Evolutionary conservation across 768 basidiomycete genomes (phyloP), one percentile per base, ranked within the genome.

Genomic region (Crassisporium funariophilum): DNA sequence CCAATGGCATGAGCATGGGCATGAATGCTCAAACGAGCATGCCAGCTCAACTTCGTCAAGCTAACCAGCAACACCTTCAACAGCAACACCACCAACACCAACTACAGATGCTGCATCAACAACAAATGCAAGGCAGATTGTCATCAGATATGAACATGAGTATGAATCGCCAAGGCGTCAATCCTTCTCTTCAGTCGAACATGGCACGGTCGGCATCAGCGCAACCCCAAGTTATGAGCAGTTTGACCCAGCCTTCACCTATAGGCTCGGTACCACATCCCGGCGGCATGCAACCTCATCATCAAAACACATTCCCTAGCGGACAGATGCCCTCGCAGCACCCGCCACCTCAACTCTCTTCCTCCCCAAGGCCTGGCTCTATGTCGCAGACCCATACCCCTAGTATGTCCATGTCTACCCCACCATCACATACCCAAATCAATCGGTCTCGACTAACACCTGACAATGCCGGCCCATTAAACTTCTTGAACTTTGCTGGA

Each of bases 181-280:
- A 68, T 57, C 63, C 69, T 12, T 68, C 67, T 8, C 70, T 77
- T 56, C 69, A 72, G 29, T 74, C 71, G 52, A 71, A 71, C 57
- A 51, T 68, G 53, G 59, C 66, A 9, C 74, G 82, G 35, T 58
- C 77, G 8, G 56, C 70, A 21, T 71, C 81, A 5, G 62, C 73
- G 7, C 70, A 69, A 52, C 60, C 72, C 23, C 76, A 71, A 55
- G 65, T 81, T 33, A 81, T 85, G 77, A 71, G 66, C 49, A 68
- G 69, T 47, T 60, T 78, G 10, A 48, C 65, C 11, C 74, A 72
- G 44, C 68, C 72, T 5, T 54, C 70, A 11, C 62, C 66, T 41
- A 52, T 60, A 19, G 53, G 50, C 35, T 57, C 60, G 17, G 57
- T 63, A 48, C 47, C 64, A 15, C 64, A 66, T 54, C 53, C 66